phyloP scores from a whole-genome alignment of 2,329 filamentous ascomycete species.

The Diaporthe velutina region DNA sequence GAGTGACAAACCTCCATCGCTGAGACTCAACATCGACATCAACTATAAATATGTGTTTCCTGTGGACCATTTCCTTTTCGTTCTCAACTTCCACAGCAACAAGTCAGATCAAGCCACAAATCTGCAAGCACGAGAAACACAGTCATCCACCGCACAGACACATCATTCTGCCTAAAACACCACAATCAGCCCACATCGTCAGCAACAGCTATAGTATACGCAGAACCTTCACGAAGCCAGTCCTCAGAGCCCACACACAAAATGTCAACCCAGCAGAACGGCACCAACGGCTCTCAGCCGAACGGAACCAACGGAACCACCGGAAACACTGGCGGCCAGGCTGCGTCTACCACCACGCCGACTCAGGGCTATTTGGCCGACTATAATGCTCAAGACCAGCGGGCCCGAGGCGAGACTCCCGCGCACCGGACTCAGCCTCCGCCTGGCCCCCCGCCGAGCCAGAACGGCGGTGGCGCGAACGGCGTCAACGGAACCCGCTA shows the following conservation, averaged over 20 bases:
- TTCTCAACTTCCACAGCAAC: not conserved
- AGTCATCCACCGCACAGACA: not conserved
- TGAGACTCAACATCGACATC: not conserved
- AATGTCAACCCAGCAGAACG: not conserved
- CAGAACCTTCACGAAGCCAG: rapidly evolving
- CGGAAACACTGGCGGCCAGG: no score
- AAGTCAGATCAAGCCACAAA: not conserved
- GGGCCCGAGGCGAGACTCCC: no score
- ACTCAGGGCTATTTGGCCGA: no score
- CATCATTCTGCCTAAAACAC: not conserved
- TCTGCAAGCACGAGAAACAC: not conserved
- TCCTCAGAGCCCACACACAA: not conserved
- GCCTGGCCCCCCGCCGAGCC: not conserved
- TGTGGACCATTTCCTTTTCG: not conserved
- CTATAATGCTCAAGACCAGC: no score
- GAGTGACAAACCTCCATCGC: not conserved
- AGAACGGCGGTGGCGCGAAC: not conserved
- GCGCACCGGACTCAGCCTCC: not conserved
- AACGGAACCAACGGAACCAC: not conserved
- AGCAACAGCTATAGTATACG: not conserved
- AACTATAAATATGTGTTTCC: not conserved
- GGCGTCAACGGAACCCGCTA: not conserved
- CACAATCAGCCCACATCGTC: not conserved
- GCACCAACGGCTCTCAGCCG: not conserved
- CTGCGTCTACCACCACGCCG: no score